Conservation (phyloP, 2,329 filamentous ascomycete genomes). For the Ophiostoma novo-ulmi region DNA sequence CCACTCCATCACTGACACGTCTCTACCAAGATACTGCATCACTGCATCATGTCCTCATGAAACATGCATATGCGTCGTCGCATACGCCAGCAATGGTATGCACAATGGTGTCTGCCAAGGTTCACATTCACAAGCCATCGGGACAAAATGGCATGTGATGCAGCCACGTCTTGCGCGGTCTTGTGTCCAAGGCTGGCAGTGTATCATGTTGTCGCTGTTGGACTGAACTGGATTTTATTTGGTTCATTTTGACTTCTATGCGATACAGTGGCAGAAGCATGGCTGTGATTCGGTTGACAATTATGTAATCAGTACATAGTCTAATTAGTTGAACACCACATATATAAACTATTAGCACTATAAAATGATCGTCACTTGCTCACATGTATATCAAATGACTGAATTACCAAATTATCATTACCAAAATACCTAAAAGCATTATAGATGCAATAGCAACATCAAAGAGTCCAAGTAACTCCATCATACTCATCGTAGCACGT, state of each 20-base stretch:
- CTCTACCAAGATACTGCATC: background rate
- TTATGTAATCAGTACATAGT: too few relatives aligned
- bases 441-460: background rate
- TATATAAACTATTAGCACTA: too few relatives aligned
- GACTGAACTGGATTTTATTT: background rate
- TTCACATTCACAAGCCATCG: slow-evolving; percentile 3
- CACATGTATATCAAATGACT: too few relatives aligned
- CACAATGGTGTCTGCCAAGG: slow-evolving; percentile 6
- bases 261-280: too few relatives aligned
- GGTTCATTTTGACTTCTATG: too few relatives aligned
- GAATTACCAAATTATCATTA: background rate
- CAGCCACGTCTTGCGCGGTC: background rate
- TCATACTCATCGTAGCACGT: background rate
- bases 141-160: background rate
- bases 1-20: slow-evolving; percentile 5
- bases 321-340: too few relatives aligned
- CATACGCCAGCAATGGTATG: slow-evolving; percentile 3
- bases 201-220: background rate
- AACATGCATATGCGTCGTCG: background rate
- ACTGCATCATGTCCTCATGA: background rate
- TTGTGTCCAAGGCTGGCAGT: background rate
- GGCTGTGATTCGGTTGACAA: too few relatives aligned
- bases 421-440: background rate
- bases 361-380: too few relatives aligned
- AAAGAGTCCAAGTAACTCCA: background rate